Evolutionary conservation across 2,329 filamentous ascomycete genomes (phyloP), one percentile per base, ranked within the genome.

Genomic region (Echinosphaeria canescens): DNA sequence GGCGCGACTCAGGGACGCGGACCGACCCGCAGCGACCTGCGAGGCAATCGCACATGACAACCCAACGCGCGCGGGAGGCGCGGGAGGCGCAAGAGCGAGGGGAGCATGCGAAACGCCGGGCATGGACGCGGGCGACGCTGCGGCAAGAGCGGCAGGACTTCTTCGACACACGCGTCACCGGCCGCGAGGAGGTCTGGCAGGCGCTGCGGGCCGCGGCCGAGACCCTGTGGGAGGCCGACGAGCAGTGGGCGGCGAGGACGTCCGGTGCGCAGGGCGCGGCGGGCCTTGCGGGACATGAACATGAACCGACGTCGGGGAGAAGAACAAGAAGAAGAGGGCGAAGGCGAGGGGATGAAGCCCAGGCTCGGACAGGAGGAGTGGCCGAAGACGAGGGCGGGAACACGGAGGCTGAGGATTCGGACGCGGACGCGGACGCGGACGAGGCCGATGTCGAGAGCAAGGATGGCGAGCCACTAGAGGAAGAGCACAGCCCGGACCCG

Each of bases 91-190:
- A n/a, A n/a, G n/a, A n/a, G n/a, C n/a, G n/a, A n/a, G n/a, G n/a
- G n/a, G n/a, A n/a, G n/a, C n/a, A n/a, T n/a, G n/a, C n/a, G n/a
- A n/a, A n/a, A n/a, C n/a, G n/a, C n/a, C 64, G 64, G 13, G 48
- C 52, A 11, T 90, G 78, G 78, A 82, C 76, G 1, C 66, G 62
- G n/a, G 42, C 50, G 11, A 54, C 73, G 28, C 54, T 92, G 3
- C 64, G 69, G 31, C 59, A 58, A 17, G 79, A 92, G 49, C 65
- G 85, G 26, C 53, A 51, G 26, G 81, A 81, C 33, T 93, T 90
- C 56, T 95, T 91, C 48, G 82, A 93, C 33, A 93, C 84, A 2
- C 59, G 81, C 25, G 79, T 90, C 11, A 76, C 75, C 0, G 81
- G 81, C 3, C 61, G 68, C 4, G 41, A 60, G 4, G 79, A 92